A percentile compares a stretch with the other conserved stretches of the same genome.
Evolutionary conservation across 768 basidiomycete genomes (phyloP).

Genomic region (Zangia roseola): DNA sequence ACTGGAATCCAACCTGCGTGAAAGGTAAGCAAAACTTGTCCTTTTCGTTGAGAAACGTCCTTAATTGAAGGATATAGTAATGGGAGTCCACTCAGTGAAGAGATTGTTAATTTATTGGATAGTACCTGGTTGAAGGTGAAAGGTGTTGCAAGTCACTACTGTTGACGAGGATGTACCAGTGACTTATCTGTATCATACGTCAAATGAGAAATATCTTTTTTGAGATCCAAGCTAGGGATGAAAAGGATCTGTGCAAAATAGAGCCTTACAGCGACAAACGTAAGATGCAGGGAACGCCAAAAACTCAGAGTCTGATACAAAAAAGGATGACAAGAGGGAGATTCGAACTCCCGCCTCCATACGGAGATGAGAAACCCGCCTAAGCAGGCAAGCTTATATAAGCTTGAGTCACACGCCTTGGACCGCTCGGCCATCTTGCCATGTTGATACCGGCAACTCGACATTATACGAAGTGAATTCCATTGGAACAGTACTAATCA

Average conservation of each 20-base stretch:
- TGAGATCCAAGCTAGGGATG: not conserved
- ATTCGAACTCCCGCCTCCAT: slow-evolving; percentile 36
- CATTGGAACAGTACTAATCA: too few relatives aligned
- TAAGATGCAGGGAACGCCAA: too few relatives aligned
- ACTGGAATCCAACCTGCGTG: slow-evolving; percentile 29
- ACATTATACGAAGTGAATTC: too few relatives aligned
- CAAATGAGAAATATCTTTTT: too few relatives aligned
- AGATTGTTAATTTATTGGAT: slow-evolving; percentile 1
- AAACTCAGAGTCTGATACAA: not conserved
- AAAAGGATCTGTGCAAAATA: not conserved
- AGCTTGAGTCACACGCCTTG: slow-evolving; percentile 64
- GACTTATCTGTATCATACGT: too few relatives aligned
- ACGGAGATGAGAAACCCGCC: slow-evolving; percentile 32
- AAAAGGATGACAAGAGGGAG: slow-evolving; percentile 32
- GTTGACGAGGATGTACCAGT: not conserved
- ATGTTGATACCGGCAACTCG: not conserved
- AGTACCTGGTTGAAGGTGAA: slow-evolving; percentile 8
- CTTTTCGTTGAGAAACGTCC: not conserved
- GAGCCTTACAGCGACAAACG: too few relatives aligned
- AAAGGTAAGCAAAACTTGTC: slow-evolving; percentile 1
- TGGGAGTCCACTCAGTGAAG: slow-evolving; percentile 5
- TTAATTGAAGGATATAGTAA: not conserved
- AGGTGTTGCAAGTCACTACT: slow-evolving; percentile 1
- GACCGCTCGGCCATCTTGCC: slow-evolving; percentile 64
- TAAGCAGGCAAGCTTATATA: slow-evolving; percentile 23